A percentile compares a stretch with the other conserved stretches of the same genome.
These are phyloP conservation scores for Colletotrichum navitas DNA, from an alignment of 2,329 filamentous ascomycete species.

Conservation along the genomic window DNA sequence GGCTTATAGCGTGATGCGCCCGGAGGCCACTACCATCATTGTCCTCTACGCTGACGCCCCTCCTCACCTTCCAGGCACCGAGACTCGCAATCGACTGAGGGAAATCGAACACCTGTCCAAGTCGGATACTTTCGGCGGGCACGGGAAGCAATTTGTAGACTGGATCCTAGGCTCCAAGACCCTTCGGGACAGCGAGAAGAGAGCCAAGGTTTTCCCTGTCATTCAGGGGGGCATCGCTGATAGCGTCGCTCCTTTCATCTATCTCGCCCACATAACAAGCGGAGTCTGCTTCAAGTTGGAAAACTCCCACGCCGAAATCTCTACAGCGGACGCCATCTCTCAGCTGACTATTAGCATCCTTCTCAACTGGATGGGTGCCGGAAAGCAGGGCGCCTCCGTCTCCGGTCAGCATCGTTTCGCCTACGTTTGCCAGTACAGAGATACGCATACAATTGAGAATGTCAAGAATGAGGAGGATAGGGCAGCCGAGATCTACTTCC, in stretches of 20 bases:
- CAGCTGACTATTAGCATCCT: constrained; percentile 57
- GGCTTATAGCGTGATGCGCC: constrained; percentile 61
- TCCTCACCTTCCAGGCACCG: constrained; percentile 54
- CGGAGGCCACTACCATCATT: constrained; percentile 62
- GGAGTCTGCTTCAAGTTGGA: constrained; percentile 55
- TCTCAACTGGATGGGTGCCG: constrained; percentile 59
- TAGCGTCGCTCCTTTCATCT: constrained; percentile 54
- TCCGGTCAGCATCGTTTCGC: constrained; percentile 18
- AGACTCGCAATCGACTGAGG: not conserved
- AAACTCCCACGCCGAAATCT: constrained; percentile 39
- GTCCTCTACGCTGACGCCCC: constrained; percentile 63
- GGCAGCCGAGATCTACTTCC: constrained; percentile 15
- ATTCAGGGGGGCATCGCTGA: constrained; percentile 46
- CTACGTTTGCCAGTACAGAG: constrained; percentile 10
- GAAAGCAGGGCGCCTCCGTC: constrained; percentile 43
- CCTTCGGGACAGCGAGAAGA: constrained; percentile 52
- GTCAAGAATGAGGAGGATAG: constrained; percentile 20
- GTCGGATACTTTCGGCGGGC: constrained; percentile 46
- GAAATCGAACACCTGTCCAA: constrained; percentile 32
- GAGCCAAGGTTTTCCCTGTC: constrained; percentile 59
- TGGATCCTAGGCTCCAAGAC: constrained; percentile 56
- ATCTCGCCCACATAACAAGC: constrained; percentile 56
- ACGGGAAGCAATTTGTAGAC: constrained; percentile 56
- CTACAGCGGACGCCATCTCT: constrained; percentile 49
- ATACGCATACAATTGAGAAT: not conserved